These are phyloP conservation scores for Botrytis sinoallii DNA, from an alignment of 2,329 filamentous ascomycete species.

Conservation along the genomic window DNA sequence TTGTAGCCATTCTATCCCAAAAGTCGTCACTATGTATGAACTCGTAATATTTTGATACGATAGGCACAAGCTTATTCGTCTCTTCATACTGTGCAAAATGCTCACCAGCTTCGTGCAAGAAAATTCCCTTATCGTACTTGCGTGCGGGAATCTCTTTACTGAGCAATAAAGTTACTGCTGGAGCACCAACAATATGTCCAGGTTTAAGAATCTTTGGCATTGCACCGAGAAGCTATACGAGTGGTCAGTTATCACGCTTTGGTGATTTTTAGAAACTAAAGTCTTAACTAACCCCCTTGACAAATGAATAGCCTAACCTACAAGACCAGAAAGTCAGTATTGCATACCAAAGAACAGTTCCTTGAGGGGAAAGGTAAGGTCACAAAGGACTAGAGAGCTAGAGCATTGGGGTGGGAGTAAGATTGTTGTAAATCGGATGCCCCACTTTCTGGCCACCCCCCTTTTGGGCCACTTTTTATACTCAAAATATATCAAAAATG, in stretches of 20 bases:
- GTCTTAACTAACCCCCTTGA: neutral
- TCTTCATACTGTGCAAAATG: neutral
- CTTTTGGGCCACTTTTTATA: too few species aligned
- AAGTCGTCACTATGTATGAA: neutral
- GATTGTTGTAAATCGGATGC: too few species aligned
- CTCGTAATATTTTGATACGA: constrained; percentile 1
- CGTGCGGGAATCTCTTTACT: constrained; percentile 6
- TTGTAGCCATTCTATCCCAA: neutral
- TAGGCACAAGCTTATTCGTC: neutral
- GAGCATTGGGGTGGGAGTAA: neutral
- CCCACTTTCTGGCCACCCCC: too few species aligned
- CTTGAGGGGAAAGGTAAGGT: too few species aligned
- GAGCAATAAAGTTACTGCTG: neutral
- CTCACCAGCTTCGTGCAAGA: constrained; percentile 6
- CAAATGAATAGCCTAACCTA: constrained; percentile 1
- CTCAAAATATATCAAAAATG: too few species aligned
- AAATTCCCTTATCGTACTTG: constrained; percentile 4
- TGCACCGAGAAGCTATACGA: neutral
- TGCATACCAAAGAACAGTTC: neutral
- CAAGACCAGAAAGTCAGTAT: neutral
- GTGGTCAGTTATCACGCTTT: neutral
- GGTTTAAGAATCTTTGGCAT: neutral
- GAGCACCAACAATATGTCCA: neutral
- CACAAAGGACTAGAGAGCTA: neutral
- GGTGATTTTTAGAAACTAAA: neutral